Percentiles rank a stretch among this genome's conserved stretches.
Evolutionary conservation across 1,284 basidiomycete genomes (phyloP).

Genomic region (Irpex lacteus): DNA sequence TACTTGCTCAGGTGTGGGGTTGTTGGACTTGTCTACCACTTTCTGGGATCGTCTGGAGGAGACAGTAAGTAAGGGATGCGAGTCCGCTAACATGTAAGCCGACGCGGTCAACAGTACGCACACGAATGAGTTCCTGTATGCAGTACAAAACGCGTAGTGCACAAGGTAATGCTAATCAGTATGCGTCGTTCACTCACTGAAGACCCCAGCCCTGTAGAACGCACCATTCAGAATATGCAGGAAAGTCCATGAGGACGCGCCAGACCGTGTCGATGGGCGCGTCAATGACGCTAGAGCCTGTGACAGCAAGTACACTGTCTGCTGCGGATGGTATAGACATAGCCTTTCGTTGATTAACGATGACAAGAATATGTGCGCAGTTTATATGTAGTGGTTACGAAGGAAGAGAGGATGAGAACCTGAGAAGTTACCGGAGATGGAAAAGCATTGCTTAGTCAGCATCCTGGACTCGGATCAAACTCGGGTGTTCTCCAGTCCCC

Average conservation of each 20-base stretch:
- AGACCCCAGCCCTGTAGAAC: conserved; percentile 1
- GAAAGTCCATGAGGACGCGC: conserved; percentile 44
- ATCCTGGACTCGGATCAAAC: no score
- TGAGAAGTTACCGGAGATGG: neutral
- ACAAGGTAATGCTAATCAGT: neutral
- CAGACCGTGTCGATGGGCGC: conserved; percentile 48
- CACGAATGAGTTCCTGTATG: conserved; percentile 66
- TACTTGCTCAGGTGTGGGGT: conserved; percentile 45
- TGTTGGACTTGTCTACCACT: conserved; percentile 43
- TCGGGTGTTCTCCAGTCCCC: no score
- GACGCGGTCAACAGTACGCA: conserved; percentile 27
- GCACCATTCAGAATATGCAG: conserved; percentile 51
- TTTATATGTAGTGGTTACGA: neutral
- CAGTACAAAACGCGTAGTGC: neutral
- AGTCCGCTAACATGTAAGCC: neutral
- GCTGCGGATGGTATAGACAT: conserved; percentile 9
- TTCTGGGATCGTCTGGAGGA: conserved; percentile 50
- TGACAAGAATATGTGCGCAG: neutral
- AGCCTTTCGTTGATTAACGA: neutral
- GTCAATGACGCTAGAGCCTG: conserved; percentile 40
- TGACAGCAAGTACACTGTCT: conserved; percentile 35
- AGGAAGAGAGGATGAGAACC: neutral
- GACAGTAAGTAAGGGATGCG: no score
- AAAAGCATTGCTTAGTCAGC: neutral
- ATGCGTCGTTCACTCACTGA: neutral